Percentiles rank a stretch among this genome's conserved stretches.
phyloP scores from a whole-genome alignment of 2,329 filamentous ascomycete species.

The Madurella mycetomatis region DNA sequence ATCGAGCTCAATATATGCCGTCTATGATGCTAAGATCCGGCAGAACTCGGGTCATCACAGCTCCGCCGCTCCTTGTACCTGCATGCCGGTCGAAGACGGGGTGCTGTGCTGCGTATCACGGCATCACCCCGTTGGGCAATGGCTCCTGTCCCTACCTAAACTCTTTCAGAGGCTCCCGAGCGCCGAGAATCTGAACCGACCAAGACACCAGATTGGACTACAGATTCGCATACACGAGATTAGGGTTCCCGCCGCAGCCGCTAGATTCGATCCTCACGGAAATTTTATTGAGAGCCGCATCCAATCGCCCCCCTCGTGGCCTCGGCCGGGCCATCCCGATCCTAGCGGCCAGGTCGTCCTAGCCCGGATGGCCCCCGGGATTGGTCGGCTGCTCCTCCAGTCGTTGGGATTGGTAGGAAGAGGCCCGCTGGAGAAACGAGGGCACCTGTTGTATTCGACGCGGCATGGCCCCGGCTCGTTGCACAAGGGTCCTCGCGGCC shows the following conservation, averaged over 20 bases:
- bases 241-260: background rate
- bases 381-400: constrained; percentile 3
- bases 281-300: constrained; percentile 1
- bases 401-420: constrained; percentile 5
- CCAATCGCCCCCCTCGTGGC: constrained; percentile 2
- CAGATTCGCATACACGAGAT: background rate
- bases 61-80: constrained; percentile 11
- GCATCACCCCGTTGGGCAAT: constrained; percentile 4
- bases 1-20: background rate
- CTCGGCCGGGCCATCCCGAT: background rate
- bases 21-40: constrained; percentile 6
- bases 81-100: constrained; percentile 8
- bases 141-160: background rate
- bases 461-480: no score
- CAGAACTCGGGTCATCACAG: constrained; percentile 2
- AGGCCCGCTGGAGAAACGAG: background rate
- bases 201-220: constrained; percentile 1
- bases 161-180: constrained; percentile 1
- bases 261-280: background rate
- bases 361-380: constrained; percentile 6
- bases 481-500: no score
- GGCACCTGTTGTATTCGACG: no score
- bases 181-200: background rate
- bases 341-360: background rate
- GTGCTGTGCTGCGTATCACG: constrained; percentile 11